Evolutionary conservation across 208 protist species (phyloP).

Genomic region (Trypanosoma boissoni): DNA sequence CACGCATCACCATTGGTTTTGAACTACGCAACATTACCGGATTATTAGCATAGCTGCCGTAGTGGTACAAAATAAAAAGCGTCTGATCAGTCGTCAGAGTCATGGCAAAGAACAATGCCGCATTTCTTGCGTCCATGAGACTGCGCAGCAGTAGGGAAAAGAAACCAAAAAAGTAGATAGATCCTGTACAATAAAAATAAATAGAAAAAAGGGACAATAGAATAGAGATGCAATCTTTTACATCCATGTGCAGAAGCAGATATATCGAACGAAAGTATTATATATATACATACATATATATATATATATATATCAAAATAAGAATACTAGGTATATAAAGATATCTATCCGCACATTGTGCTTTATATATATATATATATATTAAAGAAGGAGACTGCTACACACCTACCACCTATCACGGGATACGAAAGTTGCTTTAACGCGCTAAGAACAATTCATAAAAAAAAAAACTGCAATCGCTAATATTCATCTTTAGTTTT

Average conservation of each 20-base stretch:
- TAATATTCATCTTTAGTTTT: too few species aligned
- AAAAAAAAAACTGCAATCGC: too few species aligned
- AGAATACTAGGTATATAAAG: too few species aligned
- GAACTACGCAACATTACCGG: constrained; percentile 67
- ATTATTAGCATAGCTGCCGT: constrained; percentile 79
- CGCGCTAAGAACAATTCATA: too few species aligned
- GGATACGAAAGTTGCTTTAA: too few species aligned
- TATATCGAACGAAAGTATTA: background rate
- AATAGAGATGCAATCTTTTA: constrained; percentile 18
- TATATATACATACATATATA: background rate
- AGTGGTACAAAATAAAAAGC: constrained; percentile 77
- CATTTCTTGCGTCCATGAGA: constrained; percentile 28
- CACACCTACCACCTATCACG: too few species aligned
- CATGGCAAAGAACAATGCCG: constrained; percentile 61
- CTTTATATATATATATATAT: too few species aligned
- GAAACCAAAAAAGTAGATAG: constrained; percentile 21
- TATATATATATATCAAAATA: background rate
- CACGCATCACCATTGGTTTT: constrained; percentile 86
- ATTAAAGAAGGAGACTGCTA: too few species aligned
- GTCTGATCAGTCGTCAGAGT: constrained; percentile 60
- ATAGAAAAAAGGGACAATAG: constrained; percentile 21
- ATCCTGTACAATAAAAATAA: constrained; percentile 16
- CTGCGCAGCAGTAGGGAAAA: constrained; percentile 19
- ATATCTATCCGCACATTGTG: too few species aligned
- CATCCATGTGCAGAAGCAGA: constrained; percentile 6